Percentiles rank a stretch among this genome's conserved stretches.
These are phyloP conservation scores for Carallia brachiata DNA, from an alignment of 345 rosid species.

Conservation along the genomic window DNA sequence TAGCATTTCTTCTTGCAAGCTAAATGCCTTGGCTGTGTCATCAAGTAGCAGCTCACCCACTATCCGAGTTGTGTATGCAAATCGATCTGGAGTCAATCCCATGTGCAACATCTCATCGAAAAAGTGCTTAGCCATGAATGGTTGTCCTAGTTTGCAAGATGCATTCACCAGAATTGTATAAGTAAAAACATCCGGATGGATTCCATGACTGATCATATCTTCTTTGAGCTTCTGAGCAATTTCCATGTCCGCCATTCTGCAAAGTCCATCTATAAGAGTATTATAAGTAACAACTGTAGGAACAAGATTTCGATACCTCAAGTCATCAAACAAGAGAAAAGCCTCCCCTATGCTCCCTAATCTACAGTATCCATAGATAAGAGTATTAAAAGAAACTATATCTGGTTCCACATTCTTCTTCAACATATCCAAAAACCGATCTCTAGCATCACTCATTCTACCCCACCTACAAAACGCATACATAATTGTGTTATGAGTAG, in stretches of 20 bases:
- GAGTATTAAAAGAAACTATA: slow-evolving; percentile 63
- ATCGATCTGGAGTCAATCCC: slow-evolving; percentile 54
- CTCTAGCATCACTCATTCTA: slow-evolving; percentile 51
- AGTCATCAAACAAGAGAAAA: slow-evolving; percentile 57
- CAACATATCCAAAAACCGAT: slow-evolving; percentile 39
- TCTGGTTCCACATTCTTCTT: slow-evolving; percentile 46
- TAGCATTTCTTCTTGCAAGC: slow-evolving; percentile 61
- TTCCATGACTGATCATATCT: slow-evolving; percentile 47
- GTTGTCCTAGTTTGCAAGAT: slow-evolving; percentile 49
- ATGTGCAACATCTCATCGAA: slow-evolving; percentile 55
- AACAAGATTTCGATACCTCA: slow-evolving; percentile 35
- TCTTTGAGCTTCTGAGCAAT: slow-evolving; percentile 57
- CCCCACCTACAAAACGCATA: slow-evolving; percentile 49
- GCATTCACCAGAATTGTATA: slow-evolving; percentile 64
- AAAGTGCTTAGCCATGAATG: slow-evolving; percentile 42
- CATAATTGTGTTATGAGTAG: slow-evolving; percentile 49
- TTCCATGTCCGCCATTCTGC: slow-evolving; percentile 53
- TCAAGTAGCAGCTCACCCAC: slow-evolving; percentile 57
- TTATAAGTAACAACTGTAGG: too few relatives aligned
- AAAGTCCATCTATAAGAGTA: slow-evolving; percentile 62
- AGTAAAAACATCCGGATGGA: slow-evolving; percentile 60
- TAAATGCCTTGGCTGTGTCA: slow-evolving; percentile 40
- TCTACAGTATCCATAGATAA: slow-evolving; percentile 60
- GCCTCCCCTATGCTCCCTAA: slow-evolving; percentile 53
- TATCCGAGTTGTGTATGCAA: slow-evolving; percentile 49